Percentiles rank a stretch among this genome's conserved stretches.
phyloP scores from a whole-genome alignment of 352 stramenopile species.

The Pythium periplocum region DNA sequence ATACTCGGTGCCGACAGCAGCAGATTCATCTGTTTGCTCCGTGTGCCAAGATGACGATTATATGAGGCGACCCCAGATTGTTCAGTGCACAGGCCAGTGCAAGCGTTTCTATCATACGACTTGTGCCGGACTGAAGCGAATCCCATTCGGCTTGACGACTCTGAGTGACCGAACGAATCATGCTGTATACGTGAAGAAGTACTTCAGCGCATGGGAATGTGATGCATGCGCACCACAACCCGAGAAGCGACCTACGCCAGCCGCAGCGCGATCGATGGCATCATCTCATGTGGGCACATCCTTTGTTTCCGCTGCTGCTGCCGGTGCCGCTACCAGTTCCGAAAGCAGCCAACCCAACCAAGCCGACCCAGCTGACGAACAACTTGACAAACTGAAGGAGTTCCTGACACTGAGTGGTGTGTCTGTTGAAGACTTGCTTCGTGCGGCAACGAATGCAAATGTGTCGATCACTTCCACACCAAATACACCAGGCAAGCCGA shows the following conservation, averaged over 20 bases:
- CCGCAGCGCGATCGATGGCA: too few relatives aligned
- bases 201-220: constrained; percentile 75
- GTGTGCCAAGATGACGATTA: constrained; percentile 79
- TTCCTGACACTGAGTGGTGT: constrained; percentile 57
- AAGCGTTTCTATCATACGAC: constrained; percentile 62
- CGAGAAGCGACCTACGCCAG: too few relatives aligned
- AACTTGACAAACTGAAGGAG: constrained; percentile 54
- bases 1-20: constrained; percentile 33
- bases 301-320: too few relatives aligned
- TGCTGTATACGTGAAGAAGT: constrained; percentile 76
- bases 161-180: constrained; percentile 80
- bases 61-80: constrained; percentile 74
- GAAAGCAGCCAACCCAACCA: too few relatives aligned
- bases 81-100: constrained; percentile 47
- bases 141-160: constrained; percentile 79
- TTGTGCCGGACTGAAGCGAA: constrained; percentile 70
- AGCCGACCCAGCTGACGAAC: constrained; percentile 10
- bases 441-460: constrained; percentile 46
- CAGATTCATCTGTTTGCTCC: constrained; percentile 32
- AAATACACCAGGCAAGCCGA: too few relatives aligned
- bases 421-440: constrained; percentile 68
- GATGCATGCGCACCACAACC: constrained; percentile 31
- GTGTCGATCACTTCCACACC: constrained; percentile 18
- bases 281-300: too few relatives aligned
- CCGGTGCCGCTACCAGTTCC: too few relatives aligned